Conservation (phyloP, 805 yeast genomes). For the Cyberlindnera veronae region DNA sequence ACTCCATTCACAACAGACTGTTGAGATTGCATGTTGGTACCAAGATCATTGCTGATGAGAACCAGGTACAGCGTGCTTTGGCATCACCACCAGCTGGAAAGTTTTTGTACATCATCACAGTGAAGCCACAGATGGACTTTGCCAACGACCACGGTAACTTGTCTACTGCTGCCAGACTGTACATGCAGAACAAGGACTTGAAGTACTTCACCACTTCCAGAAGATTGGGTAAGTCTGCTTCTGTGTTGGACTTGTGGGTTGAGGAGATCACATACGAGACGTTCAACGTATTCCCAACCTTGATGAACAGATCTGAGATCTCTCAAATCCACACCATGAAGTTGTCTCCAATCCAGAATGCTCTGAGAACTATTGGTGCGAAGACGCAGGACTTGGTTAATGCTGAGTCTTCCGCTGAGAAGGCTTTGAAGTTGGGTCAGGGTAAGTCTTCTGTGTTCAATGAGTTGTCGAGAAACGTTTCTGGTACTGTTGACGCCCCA, state of each 20-base stretch:
- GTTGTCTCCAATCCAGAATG: slow-evolving; percentile 83
- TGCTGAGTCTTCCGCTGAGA: slow-evolving; percentile 56
- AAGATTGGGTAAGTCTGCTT: slow-evolving; percentile 68
- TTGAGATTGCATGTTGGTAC: slow-evolving; percentile 80
- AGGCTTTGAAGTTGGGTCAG: slow-evolving; percentile 48
- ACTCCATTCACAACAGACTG: slow-evolving; percentile 75
- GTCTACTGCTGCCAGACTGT: slow-evolving; percentile 61
- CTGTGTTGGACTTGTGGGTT: slow-evolving; percentile 79
- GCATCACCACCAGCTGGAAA: slow-evolving; percentile 63
- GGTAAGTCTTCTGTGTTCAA: slow-evolving; percentile 48
- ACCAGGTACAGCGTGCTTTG: slow-evolving; percentile 49
- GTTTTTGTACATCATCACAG: slow-evolving; percentile 66
- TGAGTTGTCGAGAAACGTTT: slow-evolving; percentile 64
- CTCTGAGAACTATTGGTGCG: slow-evolving; percentile 58
- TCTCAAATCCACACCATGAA: slow-evolving; percentile 43
- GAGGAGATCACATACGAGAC: slow-evolving; percentile 83
- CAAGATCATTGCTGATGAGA: slow-evolving; percentile 54
- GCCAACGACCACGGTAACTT: slow-evolving; percentile 35
- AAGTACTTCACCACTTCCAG: slow-evolving; percentile 65
- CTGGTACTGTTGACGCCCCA: slow-evolving; percentile 90
- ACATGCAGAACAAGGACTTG: slow-evolving; percentile 71
- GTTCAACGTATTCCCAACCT: slow-evolving; percentile 73
- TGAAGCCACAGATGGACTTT: slow-evolving; percentile 61
- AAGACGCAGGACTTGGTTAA: slow-evolving; percentile 73
- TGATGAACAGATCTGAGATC: slow-evolving; percentile 81